These are phyloP conservation scores for Linnemannia schmuckeri DNA, from an alignment of 192 early-diverging fungal genomes.

Conservation along the genomic window DNA sequence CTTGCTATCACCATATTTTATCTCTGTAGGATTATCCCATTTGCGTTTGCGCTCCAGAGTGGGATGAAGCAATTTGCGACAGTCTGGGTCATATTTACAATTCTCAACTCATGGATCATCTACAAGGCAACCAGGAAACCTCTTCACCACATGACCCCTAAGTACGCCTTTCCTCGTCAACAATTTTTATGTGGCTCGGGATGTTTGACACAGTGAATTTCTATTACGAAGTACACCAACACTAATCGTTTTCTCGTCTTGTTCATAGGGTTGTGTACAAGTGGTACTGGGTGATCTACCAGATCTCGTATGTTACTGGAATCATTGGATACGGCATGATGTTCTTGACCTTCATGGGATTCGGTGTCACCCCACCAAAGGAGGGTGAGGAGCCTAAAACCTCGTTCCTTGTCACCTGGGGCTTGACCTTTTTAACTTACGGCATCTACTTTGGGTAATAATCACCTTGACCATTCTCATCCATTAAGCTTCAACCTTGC, in stretches of 20 bases:
- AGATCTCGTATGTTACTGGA: slow-evolving; percentile 69
- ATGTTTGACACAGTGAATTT: neutral
- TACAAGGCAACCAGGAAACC: slow-evolving; percentile 70
- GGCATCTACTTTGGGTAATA: slow-evolving; percentile 75
- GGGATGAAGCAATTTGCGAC: slow-evolving; percentile 34
- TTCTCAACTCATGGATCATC: slow-evolving; percentile 63
- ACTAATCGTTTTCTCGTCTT: slow-evolving; percentile 8
- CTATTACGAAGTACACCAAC: neutral
- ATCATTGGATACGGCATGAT: slow-evolving; percentile 66
- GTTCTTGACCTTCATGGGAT: slow-evolving; percentile 68
- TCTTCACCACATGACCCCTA: slow-evolving; percentile 70
- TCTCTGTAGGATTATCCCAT: slow-evolving; percentile 31
- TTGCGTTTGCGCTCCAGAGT: slow-evolving; percentile 25
- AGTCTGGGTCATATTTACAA: slow-evolving; percentile 33
- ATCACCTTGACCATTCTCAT: too few species aligned
- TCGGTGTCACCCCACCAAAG: slow-evolving; percentile 33
- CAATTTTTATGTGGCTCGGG: neutral
- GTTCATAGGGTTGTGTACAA: slow-evolving; percentile 67
- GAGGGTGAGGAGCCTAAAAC: slow-evolving; percentile 53
- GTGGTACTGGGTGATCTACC: slow-evolving; percentile 71
- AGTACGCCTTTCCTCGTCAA: slow-evolving; percentile 22
- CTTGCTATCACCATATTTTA: slow-evolving; percentile 20
- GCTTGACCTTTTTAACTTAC: slow-evolving; percentile 66
- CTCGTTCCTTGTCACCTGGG: slow-evolving; percentile 43
- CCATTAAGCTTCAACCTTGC: neutral